Conservation (phyloP, 139 green algal genomes). For the Axilococcus clingmanii region DNA sequence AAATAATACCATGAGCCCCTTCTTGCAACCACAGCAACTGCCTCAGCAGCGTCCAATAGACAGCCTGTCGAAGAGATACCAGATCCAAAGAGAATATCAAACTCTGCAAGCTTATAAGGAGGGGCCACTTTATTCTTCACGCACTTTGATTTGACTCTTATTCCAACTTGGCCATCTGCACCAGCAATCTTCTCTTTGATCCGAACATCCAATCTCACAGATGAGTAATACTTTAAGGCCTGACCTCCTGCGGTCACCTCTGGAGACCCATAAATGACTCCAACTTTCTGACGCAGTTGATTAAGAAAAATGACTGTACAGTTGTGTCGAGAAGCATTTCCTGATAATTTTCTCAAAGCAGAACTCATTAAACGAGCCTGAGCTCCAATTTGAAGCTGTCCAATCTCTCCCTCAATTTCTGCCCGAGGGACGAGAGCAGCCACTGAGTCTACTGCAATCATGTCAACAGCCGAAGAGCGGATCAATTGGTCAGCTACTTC, state of each 20-base stretch:
- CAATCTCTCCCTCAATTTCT: conserved; percentile 93
- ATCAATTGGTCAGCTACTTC: conserved; percentile 77
- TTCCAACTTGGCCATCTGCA: conserved; percentile 39
- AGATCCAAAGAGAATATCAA: conserved; percentile 83
- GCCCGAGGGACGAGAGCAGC: conserved; percentile 74
- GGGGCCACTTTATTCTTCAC: conserved; percentile 93
- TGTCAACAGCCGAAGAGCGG: conserved; percentile 53
- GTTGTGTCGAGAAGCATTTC: conserved; percentile 58
- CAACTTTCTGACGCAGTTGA: conserved; percentile 86
- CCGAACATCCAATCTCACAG: conserved; percentile 51
- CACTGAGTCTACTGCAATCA: conserved; percentile 90
- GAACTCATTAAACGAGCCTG: conserved; percentile 92
- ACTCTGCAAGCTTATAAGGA: conserved; percentile 62
- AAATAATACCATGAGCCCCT: conserved; percentile 50
- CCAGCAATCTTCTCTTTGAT: conserved; percentile 55
- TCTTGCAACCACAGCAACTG: conserved; percentile 44
- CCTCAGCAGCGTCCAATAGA: conserved; percentile 75
- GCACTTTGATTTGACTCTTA: conserved; percentile 45
- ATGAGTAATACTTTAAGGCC: conserved; percentile 93
- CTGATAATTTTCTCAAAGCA: conserved; percentile 80
- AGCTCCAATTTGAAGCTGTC: conserved; percentile 49
- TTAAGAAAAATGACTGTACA: conserved; percentile 92
- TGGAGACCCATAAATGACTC: conserved; percentile 85
- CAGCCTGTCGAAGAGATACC: conserved; percentile 49
- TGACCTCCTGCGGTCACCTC: conserved; percentile 86